These are phyloP conservation scores for Pyrenophora teres DNA, from an alignment of 2,329 filamentous ascomycete genomes.

Conservation along the genomic window DNA sequence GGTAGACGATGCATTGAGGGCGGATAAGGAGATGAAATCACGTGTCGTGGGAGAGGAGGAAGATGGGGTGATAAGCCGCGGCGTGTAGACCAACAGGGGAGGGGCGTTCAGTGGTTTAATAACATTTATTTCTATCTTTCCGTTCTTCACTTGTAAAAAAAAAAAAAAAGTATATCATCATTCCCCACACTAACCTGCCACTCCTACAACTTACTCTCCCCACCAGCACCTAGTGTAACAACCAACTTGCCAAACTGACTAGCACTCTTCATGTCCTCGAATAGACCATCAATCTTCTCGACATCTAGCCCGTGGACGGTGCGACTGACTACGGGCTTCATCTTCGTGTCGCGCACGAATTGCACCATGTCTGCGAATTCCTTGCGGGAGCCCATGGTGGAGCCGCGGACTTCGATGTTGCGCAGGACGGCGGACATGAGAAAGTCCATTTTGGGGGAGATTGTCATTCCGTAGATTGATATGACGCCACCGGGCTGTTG, in stretches of 20 bases:
- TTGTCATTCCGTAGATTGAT: slow-evolving; percentile 88
- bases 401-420: slow-evolving; percentile 84
- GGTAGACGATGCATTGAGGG: slow-evolving; percentile 57
- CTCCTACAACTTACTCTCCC: slow-evolving; percentile 39
- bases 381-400: slow-evolving; percentile 86
- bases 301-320: slow-evolving; percentile 74
- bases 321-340: slow-evolving; percentile 77
- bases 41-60: too few relatives aligned
- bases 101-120: too few relatives aligned
- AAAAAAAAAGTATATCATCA: too few relatives aligned
- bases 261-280: slow-evolving; percentile 84
- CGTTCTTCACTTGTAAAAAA: too few relatives aligned
- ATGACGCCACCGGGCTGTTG: slow-evolving; percentile 78
- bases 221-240: slow-evolving; percentile 53
- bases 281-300: slow-evolving; percentile 78
- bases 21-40: too few relatives aligned
- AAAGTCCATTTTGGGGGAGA: slow-evolving; percentile 83
- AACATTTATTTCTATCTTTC: too few relatives aligned
- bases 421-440: slow-evolving; percentile 80
- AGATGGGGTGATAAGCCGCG: too few relatives aligned
- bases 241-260: slow-evolving; percentile 93
- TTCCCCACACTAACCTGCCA: too few relatives aligned
- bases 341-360: slow-evolving; percentile 74
- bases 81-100: too few relatives aligned
- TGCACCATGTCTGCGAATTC: slow-evolving; percentile 91